Percentiles rank a stretch among this genome's conserved stretches.
These are phyloP conservation scores for Phyllostachys edulis DNA, from an alignment of 176 grass and related monocot species.

Conservation along the genomic window DNA sequence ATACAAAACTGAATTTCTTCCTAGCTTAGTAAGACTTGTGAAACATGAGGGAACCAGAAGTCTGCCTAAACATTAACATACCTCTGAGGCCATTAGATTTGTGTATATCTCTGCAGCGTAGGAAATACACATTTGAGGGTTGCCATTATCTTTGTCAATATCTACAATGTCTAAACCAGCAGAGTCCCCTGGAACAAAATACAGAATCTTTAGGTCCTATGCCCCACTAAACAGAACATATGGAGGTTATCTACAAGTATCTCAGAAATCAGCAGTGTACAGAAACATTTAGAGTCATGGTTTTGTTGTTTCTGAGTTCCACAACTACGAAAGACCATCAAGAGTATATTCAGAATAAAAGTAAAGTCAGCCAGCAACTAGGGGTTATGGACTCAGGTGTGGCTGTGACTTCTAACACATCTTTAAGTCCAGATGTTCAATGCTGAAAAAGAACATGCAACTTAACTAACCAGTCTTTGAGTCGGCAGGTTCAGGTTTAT, in stretches of 20 bases:
- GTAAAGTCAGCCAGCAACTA: neutral
- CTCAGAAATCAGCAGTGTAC: neutral
- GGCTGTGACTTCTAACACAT: neutral
- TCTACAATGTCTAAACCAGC: conserved; percentile 41
- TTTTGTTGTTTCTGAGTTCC: neutral
- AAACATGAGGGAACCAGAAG: neutral
- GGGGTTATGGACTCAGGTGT: neutral
- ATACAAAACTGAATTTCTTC: neutral
- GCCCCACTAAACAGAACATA: neutral
- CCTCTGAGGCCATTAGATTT: conserved; percentile 65
- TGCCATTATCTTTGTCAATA: conserved; percentile 59
- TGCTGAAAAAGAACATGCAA: neutral
- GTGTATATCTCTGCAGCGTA: conserved; percentile 59
- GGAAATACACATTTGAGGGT: conserved; percentile 65
- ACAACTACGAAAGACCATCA: conserved; percentile 14
- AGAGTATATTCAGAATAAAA: conserved; percentile 18
- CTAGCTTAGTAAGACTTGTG: neutral
- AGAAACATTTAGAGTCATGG: conserved; percentile 2
- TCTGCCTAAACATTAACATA: conserved; percentile 25
- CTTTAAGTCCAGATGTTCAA: neutral
- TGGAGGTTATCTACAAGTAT: neutral
- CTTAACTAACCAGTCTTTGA: conserved; percentile 49
- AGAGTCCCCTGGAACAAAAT: conserved; percentile 42
- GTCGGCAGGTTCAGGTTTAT: conserved; percentile 12
- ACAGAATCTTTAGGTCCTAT: conserved; percentile 16